Evolutionary conservation across 2,329 filamentous ascomycete genomes (phyloP).

Genomic region (Parastagonospora nodorum): DNA sequence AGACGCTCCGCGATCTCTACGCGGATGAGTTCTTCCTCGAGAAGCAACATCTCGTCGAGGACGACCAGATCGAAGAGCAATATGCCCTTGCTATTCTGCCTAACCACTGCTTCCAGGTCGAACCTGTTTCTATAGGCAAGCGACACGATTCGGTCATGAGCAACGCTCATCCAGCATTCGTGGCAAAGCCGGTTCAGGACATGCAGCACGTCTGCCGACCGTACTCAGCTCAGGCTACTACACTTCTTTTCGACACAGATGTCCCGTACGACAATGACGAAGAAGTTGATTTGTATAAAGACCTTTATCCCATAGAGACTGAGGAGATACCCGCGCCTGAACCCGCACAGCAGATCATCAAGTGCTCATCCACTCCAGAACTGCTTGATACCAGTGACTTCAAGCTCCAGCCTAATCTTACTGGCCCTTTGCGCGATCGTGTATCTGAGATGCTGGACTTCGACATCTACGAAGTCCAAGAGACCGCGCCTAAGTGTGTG

Average conservation of each 20-base stretch:
- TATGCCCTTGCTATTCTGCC: background rate
- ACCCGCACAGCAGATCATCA: background rate
- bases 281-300: background rate
- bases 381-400: slow-evolving; percentile 2
- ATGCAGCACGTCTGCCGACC: background rate
- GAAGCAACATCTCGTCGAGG: background rate
- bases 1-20: background rate
- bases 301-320: background rate
- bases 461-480: background rate
- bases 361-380: background rate
- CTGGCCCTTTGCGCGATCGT: background rate
- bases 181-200: background rate
- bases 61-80: background rate
- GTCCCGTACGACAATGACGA: background rate
- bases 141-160: background rate
- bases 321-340: background rate
- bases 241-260: slow-evolving; percentile 6
- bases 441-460: background rate
- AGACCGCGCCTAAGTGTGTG: background rate
- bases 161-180: background rate
- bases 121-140: background rate
- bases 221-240: background rate
- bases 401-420: background rate
- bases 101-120: no score
- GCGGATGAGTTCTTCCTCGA: background rate